Evolutionary conservation across 768 basidiomycete species (phyloP).

Genomic region (Tricholoma sp.): DNA sequence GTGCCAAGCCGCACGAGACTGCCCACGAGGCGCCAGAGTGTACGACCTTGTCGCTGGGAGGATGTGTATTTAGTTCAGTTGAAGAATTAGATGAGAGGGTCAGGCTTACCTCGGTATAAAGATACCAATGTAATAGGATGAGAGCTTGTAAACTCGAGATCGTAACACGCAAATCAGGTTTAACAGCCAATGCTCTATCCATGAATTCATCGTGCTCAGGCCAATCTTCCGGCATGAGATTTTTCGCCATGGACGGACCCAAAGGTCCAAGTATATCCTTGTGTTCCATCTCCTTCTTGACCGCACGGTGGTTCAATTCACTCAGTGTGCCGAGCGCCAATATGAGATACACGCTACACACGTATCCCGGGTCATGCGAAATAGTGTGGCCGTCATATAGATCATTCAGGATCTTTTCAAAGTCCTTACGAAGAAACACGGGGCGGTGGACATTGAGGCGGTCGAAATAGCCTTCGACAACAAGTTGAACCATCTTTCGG

Average conservation of each 20-base stretch:
- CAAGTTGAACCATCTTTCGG: slow-evolving; percentile 53
- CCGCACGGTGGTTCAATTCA: slow-evolving; percentile 71
- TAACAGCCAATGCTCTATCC: slow-evolving; percentile 68
- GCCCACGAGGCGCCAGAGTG: slow-evolving; percentile 84
- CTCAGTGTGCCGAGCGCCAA: slow-evolving; percentile 78
- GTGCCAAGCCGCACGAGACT: slow-evolving; percentile 77
- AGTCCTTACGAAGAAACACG: slow-evolving; percentile 63
- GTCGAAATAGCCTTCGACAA: slow-evolving; percentile 68
- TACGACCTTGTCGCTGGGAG: slow-evolving; percentile 77
- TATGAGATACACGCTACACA: slow-evolving; percentile 74
- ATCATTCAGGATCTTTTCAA: slow-evolving; percentile 56
- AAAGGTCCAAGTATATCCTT: slow-evolving; percentile 27
- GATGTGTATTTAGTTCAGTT: background rate
- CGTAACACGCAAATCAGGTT: slow-evolving; percentile 79
- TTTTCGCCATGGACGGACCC: slow-evolving; percentile 42
- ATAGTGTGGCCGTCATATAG: slow-evolving; percentile 55
- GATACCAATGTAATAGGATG: slow-evolving; percentile 83
- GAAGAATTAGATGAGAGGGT: slow-evolving; percentile 4
- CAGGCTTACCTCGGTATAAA: slow-evolving; percentile 72
- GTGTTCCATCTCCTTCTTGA: slow-evolving; percentile 43
- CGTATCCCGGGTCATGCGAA: slow-evolving; percentile 66
- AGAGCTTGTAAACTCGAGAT: slow-evolving; percentile 79
- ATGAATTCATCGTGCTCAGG: slow-evolving; percentile 84
- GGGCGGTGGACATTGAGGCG: slow-evolving; percentile 79
- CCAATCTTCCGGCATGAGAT: slow-evolving; percentile 64